These are phyloP conservation scores for Citrus sp. DNA, from an alignment of 345 rosid species.

Conservation along the genomic window DNA sequence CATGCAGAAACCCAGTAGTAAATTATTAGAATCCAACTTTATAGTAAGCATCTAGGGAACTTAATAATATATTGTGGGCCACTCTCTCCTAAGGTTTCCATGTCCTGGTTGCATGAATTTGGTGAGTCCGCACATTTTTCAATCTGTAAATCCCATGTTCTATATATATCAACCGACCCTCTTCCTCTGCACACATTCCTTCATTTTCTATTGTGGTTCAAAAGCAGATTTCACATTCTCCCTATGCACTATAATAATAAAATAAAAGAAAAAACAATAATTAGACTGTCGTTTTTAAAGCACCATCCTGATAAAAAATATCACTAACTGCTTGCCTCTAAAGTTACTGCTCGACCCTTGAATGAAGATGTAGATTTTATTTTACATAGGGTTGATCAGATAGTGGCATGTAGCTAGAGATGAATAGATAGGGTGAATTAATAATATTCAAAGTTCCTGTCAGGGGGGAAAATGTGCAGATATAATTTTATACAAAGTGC, in stretches of 20 bases:
- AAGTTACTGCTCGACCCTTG: neutral
- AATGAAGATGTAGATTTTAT: neutral
- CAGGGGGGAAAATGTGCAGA: conserved; percentile 13
- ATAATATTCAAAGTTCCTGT: conserved; percentile 12
- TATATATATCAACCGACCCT: conserved; percentile 25
- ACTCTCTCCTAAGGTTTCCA: neutral
- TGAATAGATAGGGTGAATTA: neutral
- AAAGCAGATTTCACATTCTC: conserved; percentile 13
- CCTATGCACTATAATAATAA: neutral
- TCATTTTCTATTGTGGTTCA: conserved; percentile 12
- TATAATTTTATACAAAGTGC: neutral
- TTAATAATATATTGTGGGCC: neutral
- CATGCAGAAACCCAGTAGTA: neutral
- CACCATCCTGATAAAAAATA: no score
- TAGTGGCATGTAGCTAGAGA: neutral
- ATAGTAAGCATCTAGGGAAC: no score
- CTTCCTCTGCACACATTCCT: conserved; percentile 23
- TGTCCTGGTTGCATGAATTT: conserved; percentile 23
- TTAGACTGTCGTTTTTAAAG: no score
- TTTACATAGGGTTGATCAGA: no score
- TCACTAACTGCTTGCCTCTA: neutral
- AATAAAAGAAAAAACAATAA: no score
- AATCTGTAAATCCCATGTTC: conserved; percentile 25
- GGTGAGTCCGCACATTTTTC: conserved; percentile 26
- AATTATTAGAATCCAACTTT: neutral